phyloP scores from a whole-genome alignment of 2,329 filamentous ascomycete species.

The Aspergillus sp. region DNA sequence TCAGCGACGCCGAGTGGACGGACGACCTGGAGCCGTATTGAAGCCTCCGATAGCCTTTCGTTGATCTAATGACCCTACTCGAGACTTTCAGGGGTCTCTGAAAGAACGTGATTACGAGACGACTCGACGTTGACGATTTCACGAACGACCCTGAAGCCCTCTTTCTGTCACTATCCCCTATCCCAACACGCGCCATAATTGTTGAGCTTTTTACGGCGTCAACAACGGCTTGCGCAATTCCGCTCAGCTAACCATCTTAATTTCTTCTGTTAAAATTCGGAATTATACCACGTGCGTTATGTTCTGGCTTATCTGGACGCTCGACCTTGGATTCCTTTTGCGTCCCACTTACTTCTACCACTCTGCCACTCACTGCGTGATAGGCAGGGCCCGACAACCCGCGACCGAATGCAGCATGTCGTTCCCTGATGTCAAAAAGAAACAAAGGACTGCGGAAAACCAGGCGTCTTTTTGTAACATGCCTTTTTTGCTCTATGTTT shows the following conservation, averaged over 20 bases:
- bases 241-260: constrained; percentile 14
- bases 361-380: constrained; percentile 2
- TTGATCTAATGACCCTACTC: constrained; percentile 6
- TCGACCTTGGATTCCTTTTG: constrained; percentile 13
- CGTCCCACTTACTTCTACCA: not conserved
- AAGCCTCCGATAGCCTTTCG: constrained; percentile 10
- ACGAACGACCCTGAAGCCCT: constrained; percentile 25
- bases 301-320: constrained; percentile 23
- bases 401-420: constrained; percentile 6
- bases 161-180: constrained; percentile 3
- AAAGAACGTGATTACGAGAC: constrained; percentile 22
- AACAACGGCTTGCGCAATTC: constrained; percentile 6
- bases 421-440: not conserved
- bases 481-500: constrained; percentile 10
- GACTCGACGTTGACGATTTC: constrained; percentile 30
- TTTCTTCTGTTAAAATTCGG: constrained; percentile 35
- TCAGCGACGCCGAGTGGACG: constrained; percentile 57
- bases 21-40: constrained; percentile 52
- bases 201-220: constrained; percentile 9
- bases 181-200: constrained; percentile 9
- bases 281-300: constrained; percentile 26
- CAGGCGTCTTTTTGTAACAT: constrained; percentile 6
- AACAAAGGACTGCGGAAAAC: not conserved
- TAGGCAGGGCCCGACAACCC: not conserved
- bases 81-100: constrained; percentile 19